Evolutionary conservation across 2,329 filamentous ascomycete species (phyloP), one percentile per base, ranked within the genome.

Genomic region (Penicillium sp.): DNA sequence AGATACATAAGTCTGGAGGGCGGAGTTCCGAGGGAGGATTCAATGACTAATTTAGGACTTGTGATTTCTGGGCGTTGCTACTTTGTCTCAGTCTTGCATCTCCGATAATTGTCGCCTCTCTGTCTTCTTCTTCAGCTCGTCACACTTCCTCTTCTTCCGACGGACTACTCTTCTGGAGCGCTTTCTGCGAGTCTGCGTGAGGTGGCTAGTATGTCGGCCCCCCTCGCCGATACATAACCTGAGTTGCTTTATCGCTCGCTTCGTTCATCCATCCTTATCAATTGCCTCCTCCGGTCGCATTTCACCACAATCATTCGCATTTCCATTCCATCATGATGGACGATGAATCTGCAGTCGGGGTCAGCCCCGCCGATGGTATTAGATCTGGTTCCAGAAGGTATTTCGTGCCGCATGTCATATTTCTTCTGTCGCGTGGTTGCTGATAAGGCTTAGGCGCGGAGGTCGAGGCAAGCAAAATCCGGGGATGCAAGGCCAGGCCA

Each of bases 401-500:
- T 55, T 19, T 48, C 7, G 1, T 15, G 8, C 31, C 11, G 3
- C 13, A 13, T 15, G 35, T 15, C 35, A 15, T 41, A 2, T 38
- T n/a, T 46, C 38, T 48, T 29, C 21, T 29, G 44, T 41, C 35
- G n/a, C 13, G 30, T 53, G n/a, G 44, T 48, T 31, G 62, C 58
- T 66, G 47, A 63, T 60, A 15, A n/a, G 23, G 35, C 19, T 47
- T 62, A 78, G 76, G 63, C 73, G 74, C 65, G 67, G 64, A 64
- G 64, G 48, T n/a, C 64, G 88, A 73, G 86, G 85, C 66, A 88
- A 90, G 71, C 93, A 93, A 79, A 88, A 91, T 77, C 86, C 84
- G 60, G 90, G 90, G 55, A 74, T 79, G 47, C 78, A 78, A 63
- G 93, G 95, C 58, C 87, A 93, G 73, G 95, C 95, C 69, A 91